Evolutionary conservation across 306 rosid genomes (phyloP).

Genomic region (Sicyos edulis): DNA sequence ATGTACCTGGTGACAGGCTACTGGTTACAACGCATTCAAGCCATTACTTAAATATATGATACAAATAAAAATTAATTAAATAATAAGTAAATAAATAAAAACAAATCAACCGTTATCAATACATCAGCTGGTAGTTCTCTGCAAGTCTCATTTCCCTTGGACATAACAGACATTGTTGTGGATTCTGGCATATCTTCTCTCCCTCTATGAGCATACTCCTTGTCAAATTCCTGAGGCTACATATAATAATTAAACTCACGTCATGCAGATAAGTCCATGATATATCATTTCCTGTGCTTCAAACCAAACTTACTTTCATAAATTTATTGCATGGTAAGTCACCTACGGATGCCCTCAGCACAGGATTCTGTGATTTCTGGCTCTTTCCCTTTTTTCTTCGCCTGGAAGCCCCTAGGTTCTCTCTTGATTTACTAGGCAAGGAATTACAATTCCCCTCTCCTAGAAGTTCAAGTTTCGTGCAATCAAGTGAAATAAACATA

Average conservation of each 20-base stretch:
- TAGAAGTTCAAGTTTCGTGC: constrained; percentile 77
- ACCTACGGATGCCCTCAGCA: constrained; percentile 31
- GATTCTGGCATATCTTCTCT: constrained; percentile 35
- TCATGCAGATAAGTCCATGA: constrained; percentile 21
- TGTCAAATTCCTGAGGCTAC: constrained; percentile 47
- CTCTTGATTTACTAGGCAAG: constrained; percentile 56
- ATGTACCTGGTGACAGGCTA: constrained; percentile 58
- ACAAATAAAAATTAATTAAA: background rate
- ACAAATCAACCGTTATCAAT: constrained; percentile 40
- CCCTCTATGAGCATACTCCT: constrained; percentile 34
- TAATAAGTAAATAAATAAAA: background rate
- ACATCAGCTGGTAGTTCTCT: constrained; percentile 36
- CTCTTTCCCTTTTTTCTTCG: constrained; percentile 69
- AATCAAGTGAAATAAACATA: constrained; percentile 84
- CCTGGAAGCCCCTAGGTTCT: constrained; percentile 47
- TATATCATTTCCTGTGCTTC: background rate
- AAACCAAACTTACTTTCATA: constrained; percentile 42
- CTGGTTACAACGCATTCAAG: constrained; percentile 46
- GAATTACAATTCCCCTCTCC: constrained; percentile 47
- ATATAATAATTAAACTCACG: constrained; percentile 31
- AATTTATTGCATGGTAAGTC: constrained; percentile 32
- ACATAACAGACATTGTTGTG: constrained; percentile 30
- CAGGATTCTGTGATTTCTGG: constrained; percentile 53
- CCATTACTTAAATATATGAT: constrained; percentile 29
- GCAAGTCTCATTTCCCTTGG: constrained; percentile 37